Evolutionary conservation across 768 basidiomycete species (phyloP).

Genomic region (Thelephora aurantiotincta): DNA sequence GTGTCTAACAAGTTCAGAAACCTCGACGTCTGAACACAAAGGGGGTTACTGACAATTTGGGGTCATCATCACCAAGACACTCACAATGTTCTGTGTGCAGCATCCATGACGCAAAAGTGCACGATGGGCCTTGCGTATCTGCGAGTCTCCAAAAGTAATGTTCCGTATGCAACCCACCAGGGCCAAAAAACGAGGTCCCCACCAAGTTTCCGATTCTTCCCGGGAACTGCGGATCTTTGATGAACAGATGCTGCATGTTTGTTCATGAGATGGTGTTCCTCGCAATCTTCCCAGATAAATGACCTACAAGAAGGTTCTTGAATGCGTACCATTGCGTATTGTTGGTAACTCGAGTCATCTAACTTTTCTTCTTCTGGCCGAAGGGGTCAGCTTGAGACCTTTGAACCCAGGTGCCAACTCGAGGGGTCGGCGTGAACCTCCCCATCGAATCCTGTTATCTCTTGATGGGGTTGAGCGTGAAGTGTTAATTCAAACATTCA

Average conservation of each 20-base stretch:
- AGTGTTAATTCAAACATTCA: too few species aligned
- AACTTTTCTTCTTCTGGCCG: conserved; percentile 29
- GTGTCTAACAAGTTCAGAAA: conserved; percentile 22
- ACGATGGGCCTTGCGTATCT: conserved; percentile 22
- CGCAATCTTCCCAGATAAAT: too few species aligned
- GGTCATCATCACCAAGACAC: conserved; percentile 3
- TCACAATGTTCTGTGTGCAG: conserved; percentile 44
- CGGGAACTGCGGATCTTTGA: conserved; percentile 30
- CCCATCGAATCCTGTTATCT: conserved; percentile 29
- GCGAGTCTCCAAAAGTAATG: background rate
- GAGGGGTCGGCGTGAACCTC: conserved; percentile 53
- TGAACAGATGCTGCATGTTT: too few species aligned
- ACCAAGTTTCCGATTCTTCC: conserved; percentile 53
- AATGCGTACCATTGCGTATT: background rate
- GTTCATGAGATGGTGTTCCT: too few species aligned
- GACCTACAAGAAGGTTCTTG: conserved; percentile 18
- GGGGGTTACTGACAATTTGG: background rate
- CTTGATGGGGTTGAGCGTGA: conserved; percentile 14
- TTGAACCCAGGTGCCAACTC: conserved; percentile 38
- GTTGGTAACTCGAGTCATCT: conserved; percentile 18
- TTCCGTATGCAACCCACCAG: conserved; percentile 23
- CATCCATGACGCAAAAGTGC: conserved; percentile 43
- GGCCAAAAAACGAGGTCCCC: conserved; percentile 51
- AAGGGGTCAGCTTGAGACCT: conserved; percentile 28
- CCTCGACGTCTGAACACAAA: conserved; percentile 28